Conservation (phyloP, 441 rosid species). For the Flueggea neowawraea region DNA sequence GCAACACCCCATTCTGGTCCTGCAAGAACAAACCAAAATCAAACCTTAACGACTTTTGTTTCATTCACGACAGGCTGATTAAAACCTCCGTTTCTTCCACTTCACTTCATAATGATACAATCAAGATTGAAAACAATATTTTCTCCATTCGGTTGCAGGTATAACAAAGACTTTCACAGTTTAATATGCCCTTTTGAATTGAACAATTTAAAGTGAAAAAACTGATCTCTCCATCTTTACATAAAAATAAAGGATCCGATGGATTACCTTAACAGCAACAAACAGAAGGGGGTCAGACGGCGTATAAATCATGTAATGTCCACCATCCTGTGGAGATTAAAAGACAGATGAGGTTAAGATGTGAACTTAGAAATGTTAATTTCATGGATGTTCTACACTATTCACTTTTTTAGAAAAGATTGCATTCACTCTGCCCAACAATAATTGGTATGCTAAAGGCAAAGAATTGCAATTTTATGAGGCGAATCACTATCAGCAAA, state of each 20-base stretch:
- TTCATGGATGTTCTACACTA: too few species aligned
- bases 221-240: background rate
- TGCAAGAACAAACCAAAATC: conserved; percentile 38
- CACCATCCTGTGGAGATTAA: conserved; percentile 63
- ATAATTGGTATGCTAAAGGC: too few species aligned
- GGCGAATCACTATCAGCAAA: too few species aligned
- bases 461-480: too few species aligned
- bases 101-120: too few species aligned
- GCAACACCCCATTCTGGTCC: conserved; percentile 73
- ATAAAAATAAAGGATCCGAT: conserved; percentile 1
- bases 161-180: too few species aligned
- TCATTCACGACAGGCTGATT: background rate
- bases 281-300: conserved; percentile 95
- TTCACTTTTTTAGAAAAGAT: too few species aligned
- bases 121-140: too few species aligned
- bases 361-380: background rate
- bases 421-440: too few species aligned
- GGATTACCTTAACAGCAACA: conserved; percentile 77
- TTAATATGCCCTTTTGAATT: background rate
- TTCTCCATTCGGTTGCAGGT: too few species aligned
- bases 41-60: background rate
- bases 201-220: background rate
- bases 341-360: background rate
- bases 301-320: conserved; percentile 93
- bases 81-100: background rate